Base-by-base conservation (phyloP, 1,139 yeast genomes). In the Suhomyces choctaworum region DNA sequence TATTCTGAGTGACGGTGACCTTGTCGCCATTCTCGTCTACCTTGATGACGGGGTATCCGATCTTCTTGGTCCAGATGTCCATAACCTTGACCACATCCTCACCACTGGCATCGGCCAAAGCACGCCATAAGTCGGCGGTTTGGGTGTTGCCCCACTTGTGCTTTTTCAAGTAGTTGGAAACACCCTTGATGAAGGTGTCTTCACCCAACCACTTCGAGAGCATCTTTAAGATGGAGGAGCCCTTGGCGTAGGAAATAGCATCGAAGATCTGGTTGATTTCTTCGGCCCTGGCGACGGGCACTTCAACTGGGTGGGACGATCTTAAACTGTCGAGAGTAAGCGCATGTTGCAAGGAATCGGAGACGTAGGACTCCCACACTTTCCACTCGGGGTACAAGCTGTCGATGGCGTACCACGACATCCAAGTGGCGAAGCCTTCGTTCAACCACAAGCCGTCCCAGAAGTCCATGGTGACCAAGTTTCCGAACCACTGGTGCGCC, bases 341-440 rank as follows among this genome's bases (percentile, higher is more conserved):
- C 7, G 82, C 80, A 23, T 58, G 64, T 54, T 76, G 80, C 42
- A 75, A 66, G 6, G 76, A 64, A 30, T 64, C 70, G 5, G 76
- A 61, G n/a, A 76, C 78, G 48, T 74, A 76, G 6, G 66, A 67
- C 41, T 71, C 69, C 64, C 77, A 77, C 13, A 73, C 72, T 45
- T 75, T 70, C 82, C 82, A 77, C 34, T 76, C 81, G 13, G 80
- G 81, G 50, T 66, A 68, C 42, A 75, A 63, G 27, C 68, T 46
- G 48, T 76, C 77, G 41, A 86, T 78, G 2, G 94, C 85, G 54
- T 79, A 75, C 83, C 89, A 85, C 4, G 92, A 84, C 76, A 86
- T 76, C 73, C 78, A 76, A 11, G 82, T 77, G 11, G 82, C 82
- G 56, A 77, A 77, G 11, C 82, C 80, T 57, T 77, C 82, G 47